Conservation (phyloP, 176 grass and related monocot genomes). For the Coix lacrymajobi region DNA sequence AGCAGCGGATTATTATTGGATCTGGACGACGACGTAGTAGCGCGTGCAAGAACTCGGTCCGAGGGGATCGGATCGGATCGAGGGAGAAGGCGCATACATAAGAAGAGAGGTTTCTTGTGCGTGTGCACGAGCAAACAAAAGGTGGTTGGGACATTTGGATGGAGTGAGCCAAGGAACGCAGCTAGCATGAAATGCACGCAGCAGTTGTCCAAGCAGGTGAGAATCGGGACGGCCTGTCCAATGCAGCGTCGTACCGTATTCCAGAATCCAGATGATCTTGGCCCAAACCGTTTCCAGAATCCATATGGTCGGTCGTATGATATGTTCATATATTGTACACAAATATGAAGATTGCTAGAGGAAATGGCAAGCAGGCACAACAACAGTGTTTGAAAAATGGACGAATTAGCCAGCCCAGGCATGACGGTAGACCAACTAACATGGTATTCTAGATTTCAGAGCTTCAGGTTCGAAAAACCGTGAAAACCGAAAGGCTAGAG, state of each 20-base stretch:
- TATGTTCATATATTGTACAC: background rate
- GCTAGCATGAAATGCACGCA: background rate
- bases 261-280: background rate
- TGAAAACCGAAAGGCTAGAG: background rate
- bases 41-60: background rate
- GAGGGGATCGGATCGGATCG: background rate
- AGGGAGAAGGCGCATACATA: conserved; percentile 14
- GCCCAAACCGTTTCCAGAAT: background rate
- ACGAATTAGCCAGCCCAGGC: background rate
- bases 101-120: background rate
- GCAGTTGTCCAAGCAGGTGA: conserved; percentile 21
- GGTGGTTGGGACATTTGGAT: conserved; percentile 26
- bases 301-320: background rate
- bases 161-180: conserved; percentile 27
- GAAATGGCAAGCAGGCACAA: background rate
- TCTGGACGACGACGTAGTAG: background rate
- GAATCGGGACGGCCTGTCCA: background rate
- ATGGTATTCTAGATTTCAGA: conserved; percentile 10
- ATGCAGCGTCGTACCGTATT: background rate
- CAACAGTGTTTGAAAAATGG: background rate
- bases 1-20: background rate
- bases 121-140: background rate
- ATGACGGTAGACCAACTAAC: conserved; percentile 4
- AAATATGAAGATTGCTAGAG: background rate
- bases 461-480: background rate